A percentile compares a stretch with the other conserved stretches of the same genome.
Conservation (phyloP, 202 grass and related monocot species). For the Panicum virgatum region DNA sequence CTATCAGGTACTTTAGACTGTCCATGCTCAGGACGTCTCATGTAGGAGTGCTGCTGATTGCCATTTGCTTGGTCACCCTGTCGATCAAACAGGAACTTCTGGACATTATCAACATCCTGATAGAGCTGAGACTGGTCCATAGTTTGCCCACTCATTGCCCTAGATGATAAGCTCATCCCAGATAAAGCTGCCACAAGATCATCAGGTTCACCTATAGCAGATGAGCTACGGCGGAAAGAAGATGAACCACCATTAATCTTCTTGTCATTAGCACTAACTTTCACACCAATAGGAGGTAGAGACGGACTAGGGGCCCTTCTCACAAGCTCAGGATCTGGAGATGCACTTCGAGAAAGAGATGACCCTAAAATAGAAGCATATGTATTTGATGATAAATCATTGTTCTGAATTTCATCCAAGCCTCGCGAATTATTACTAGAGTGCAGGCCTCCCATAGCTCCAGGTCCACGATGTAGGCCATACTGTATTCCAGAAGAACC, state of each 20-base stretch:
- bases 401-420: conserved; percentile 52
- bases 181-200: conserved; percentile 71
- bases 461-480: conserved; percentile 40
- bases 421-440: conserved; percentile 34
- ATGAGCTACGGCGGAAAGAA: conserved; percentile 57
- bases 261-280: conserved; percentile 60
- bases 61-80: conserved; percentile 48
- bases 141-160: conserved; percentile 46
- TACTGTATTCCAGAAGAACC: conserved; percentile 57
- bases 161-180: conserved; percentile 61
- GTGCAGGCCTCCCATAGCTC: conserved; percentile 45
- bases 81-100: conserved; percentile 51
- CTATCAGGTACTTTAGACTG: conserved; percentile 45
- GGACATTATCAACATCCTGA: conserved; percentile 60
- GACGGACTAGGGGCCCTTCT: conserved; percentile 70
- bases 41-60: conserved; percentile 50
- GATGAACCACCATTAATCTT: conserved; percentile 57
- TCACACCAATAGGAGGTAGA: conserved; percentile 85
- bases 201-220: conserved; percentile 56
- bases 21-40: conserved; percentile 46
- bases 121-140: conserved; percentile 57
- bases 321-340: conserved; percentile 69
- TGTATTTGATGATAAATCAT: conserved; percentile 50
- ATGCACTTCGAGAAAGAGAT: conserved; percentile 74
- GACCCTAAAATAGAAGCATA: conserved; percentile 77